These are phyloP conservation scores for Parathielavia appendiculata DNA, from an alignment of 495 filamentous ascomycete species.

Conservation along the genomic window DNA sequence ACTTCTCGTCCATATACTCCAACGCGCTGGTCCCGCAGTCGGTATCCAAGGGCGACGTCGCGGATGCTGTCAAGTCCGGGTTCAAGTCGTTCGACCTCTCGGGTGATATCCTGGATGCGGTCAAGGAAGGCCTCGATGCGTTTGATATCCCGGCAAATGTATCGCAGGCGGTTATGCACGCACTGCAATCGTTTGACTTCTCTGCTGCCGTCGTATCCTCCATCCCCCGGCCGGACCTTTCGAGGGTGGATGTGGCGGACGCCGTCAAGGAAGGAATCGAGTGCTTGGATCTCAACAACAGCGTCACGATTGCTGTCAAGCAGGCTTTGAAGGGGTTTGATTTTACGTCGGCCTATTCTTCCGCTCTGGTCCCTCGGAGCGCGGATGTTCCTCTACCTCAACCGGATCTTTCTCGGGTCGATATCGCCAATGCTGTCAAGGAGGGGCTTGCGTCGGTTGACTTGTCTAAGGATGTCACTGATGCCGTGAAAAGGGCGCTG, in stretches of 20 bases:
- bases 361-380: slow-evolving; percentile 18
- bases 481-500: slow-evolving; percentile 22
- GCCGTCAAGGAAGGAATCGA: slow-evolving; percentile 31
- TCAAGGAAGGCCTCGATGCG: slow-evolving; percentile 24
- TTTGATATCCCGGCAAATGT: slow-evolving; percentile 18
- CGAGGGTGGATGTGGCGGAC: slow-evolving; percentile 27
- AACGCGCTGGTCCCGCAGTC: slow-evolving; percentile 24
- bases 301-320: slow-evolving; percentile 18
- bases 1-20: slow-evolving; percentile 31
- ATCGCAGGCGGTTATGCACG: slow-evolving; percentile 19
- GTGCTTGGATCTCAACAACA: slow-evolving; percentile 20
- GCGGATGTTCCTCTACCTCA: background rate
- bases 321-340: slow-evolving; percentile 23
- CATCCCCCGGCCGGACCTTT: slow-evolving; percentile 26
- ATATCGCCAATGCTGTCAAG: slow-evolving; percentile 17
- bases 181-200: slow-evolving; percentile 24
- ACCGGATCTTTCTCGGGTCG: slow-evolving; percentile 12
- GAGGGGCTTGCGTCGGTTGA: slow-evolving; percentile 14
- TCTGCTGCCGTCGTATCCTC: slow-evolving; percentile 17
- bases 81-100: slow-evolving; percentile 26
- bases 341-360: slow-evolving; percentile 18
- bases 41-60: slow-evolving; percentile 25
- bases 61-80: slow-evolving; percentile 28
- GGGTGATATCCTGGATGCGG: slow-evolving; percentile 26
- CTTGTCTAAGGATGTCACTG: slow-evolving; percentile 33